These are phyloP conservation scores for Colletotrichum nymphaeae DNA, from an alignment of 2,329 filamentous ascomycete species.

Conservation along the genomic window DNA sequence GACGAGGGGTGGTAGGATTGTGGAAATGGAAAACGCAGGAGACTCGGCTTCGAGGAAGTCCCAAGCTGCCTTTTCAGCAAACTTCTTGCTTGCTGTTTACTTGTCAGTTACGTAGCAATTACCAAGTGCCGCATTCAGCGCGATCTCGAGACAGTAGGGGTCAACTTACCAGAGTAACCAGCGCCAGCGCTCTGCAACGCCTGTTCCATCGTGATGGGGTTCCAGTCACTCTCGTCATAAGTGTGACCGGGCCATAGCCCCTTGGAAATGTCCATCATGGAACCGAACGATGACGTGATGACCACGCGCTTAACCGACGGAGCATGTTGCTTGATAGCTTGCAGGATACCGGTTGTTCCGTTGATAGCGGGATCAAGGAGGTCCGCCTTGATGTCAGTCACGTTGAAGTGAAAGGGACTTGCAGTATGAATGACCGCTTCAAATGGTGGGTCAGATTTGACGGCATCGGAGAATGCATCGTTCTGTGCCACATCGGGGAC, in stretches of 20 bases:
- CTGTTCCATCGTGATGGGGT: neutral
- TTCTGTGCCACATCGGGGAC: neutral
- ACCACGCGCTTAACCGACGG: neutral
- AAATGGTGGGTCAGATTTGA: constrained; percentile 59
- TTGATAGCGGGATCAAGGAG: constrained; percentile 66
- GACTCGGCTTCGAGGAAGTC: constrained; percentile 44
- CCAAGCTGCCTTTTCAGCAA: constrained; percentile 45
- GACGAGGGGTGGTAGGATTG: constrained; percentile 8
- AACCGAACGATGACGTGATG: neutral
- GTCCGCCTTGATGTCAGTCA: constrained; percentile 59
- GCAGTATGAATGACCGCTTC: constrained; percentile 81
- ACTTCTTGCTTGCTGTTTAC: constrained; percentile 48
- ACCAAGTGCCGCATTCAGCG: too few species aligned
- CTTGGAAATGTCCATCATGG: neutral
- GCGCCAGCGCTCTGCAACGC: too few species aligned
- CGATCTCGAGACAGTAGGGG: too few species aligned
- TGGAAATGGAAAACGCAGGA: constrained; percentile 48
- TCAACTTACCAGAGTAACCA: too few species aligned
- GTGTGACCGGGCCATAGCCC: neutral
- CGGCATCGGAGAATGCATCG: neutral
- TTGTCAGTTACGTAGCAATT: too few species aligned
- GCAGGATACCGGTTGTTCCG: constrained; percentile 42
- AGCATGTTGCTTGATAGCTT: neutral
- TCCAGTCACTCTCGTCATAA: neutral
- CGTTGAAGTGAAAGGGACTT: constrained; percentile 78